phyloP scores from a whole-genome alignment of 495 filamentous ascomycete genomes.

The Trichoderma gamsii region DNA sequence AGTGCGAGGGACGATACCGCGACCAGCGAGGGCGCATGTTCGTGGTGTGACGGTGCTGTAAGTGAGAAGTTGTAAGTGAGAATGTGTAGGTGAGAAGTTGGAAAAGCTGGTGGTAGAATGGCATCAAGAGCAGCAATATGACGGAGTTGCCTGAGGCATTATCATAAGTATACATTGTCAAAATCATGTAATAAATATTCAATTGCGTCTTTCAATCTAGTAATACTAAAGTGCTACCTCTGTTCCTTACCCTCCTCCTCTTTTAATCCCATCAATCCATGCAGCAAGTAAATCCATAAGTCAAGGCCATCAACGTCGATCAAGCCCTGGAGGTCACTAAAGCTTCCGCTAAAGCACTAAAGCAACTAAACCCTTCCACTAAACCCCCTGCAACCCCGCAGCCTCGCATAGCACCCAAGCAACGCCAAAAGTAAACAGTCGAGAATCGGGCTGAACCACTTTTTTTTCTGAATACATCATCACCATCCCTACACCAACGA shows the following conservation, averaged over 20 bases:
- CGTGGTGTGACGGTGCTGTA: not conserved
- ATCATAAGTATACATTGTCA: no score
- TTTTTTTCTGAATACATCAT: not conserved
- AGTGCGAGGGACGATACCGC: not conserved
- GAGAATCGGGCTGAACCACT: not conserved
- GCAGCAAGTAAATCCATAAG: not conserved
- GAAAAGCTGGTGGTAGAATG: no score
- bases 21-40: not conserved
- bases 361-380: not conserved
- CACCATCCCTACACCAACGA: not conserved
- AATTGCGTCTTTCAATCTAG: no score
- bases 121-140: no score
- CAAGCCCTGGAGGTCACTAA: no score
- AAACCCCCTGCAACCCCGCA: not conserved
- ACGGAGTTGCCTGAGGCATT: no score
- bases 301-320: not conserved
- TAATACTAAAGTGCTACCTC: no score
- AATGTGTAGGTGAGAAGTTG: not conserved
- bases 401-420: not conserved
- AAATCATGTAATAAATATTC: no score
- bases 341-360: not conserved
- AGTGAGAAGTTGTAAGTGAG: not conserved
- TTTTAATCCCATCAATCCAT: no score
- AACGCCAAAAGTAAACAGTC: not conserved
- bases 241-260: no score